A percentile compares a stretch with the other conserved stretches of the same genome.
phyloP scores from a whole-genome alignment of 495 filamentous ascomycete genomes.

The Penicillium crystallinum region DNA sequence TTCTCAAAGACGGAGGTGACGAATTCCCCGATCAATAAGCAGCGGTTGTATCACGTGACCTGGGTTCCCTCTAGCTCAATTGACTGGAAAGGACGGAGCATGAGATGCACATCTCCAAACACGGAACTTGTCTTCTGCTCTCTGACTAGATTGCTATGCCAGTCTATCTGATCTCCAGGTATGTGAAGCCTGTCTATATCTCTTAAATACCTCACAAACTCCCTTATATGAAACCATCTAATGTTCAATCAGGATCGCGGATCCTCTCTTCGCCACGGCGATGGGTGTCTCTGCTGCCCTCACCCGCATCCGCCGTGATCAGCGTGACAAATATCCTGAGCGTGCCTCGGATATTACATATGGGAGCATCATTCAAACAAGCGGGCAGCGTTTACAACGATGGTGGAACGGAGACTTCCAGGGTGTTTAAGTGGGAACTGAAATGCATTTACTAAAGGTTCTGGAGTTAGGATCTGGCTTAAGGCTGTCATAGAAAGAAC shows the following conservation, averaged over 20 bases:
- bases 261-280: conserved; percentile 80
- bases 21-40: neutral
- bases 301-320: conserved; percentile 68
- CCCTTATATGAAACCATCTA: neutral
- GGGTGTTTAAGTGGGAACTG: conserved; percentile 16
- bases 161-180: conserved; percentile 42
- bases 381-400: conserved; percentile 29
- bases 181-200: too few species aligned
- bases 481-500: neutral
- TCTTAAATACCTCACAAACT: neutral
- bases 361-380: conserved; percentile 25
- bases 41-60: neutral
- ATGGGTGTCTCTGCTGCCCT: conserved; percentile 65
- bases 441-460: neutral
- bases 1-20: neutral
- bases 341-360: conserved; percentile 29
- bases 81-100: too few species aligned
- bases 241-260: conserved; percentile 52
- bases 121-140: neutral
- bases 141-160: conserved; percentile 21
- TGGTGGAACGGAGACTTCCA: conserved; percentile 46
- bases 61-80: neutral
- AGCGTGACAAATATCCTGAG: conserved; percentile 53
- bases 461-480: neutral
- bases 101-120: neutral